Evolutionary conservation across 208 protist species (phyloP), one percentile per base, ranked within the genome.

Genomic region (Crithidia bombi): DNA sequence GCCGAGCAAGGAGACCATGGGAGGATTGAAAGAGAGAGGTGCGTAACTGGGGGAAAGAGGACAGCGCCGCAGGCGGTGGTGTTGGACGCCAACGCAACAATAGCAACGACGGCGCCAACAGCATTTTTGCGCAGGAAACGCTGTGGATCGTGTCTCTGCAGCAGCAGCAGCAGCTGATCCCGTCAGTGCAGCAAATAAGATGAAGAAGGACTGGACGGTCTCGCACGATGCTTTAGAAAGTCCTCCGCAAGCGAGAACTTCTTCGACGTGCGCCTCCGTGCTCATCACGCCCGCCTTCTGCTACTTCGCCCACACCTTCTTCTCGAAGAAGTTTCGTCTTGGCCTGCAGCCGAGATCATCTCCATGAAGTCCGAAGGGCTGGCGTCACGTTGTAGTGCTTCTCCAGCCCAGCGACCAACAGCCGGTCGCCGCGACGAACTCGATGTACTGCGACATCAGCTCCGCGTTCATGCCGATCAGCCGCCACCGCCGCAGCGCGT

Each of bases 271-370:
- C 75, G n/a, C 83, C 50, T 91, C 89, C 21, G 57, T 50, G 77
- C 78, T 87, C 92, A 97, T 98, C 35, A 99, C 98, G 69, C 97
- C 97, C 17, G 95, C 87, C 90, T 99, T 99, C 75, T 97, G 89
- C 82, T 99, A 99, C 79, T 99, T n/a, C n/a, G n/a, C 98, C 35
- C 96, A 93, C 28, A 99, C 98, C 78, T 98, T 96, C 68, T 97
- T 98, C 87, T 99, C 99, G 74, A 99, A 99, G 85, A 99, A 99
- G 96, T 99, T 99, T 30, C n/a, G 98, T 99, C 93, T 99, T 99
- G 67, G 97, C 94, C 81, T 98, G 90, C 39, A 99, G 85, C n/a
- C 14, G 96, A 99, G 68, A 99, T 99, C 82, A 99, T 93, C 74
- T 99, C 98, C 99, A 99, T 99, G 87, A 98, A 99, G 77, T 99